Evolutionary conservation across 2,329 filamentous ascomycete species (phyloP).

Genomic region (Aplosporella prunicola): DNA sequence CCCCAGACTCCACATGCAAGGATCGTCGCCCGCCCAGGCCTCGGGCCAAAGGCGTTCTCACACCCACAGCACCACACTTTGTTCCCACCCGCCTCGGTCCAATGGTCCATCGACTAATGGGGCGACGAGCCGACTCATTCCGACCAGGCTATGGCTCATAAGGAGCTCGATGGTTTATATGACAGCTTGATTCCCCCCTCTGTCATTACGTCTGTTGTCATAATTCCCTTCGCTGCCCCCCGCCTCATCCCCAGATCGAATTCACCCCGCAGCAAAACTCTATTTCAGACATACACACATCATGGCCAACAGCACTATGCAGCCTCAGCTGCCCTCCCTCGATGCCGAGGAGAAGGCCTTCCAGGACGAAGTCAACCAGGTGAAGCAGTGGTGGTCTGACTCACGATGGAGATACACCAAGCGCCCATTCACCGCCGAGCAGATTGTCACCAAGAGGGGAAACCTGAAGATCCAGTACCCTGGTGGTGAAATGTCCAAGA

Average conservation of each 20-base stretch:
- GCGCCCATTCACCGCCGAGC: constrained; percentile 87
- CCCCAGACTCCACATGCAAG: constrained; percentile 9
- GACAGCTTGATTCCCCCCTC: constrained; percentile 8
- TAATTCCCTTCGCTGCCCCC: constrained; percentile 3
- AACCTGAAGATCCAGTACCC: constrained; percentile 86
- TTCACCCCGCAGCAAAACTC: not conserved
- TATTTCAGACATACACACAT: not conserved
- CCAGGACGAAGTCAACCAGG: constrained; percentile 71
- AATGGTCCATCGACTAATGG: constrained; percentile 4
- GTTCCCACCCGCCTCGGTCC: constrained; percentile 6
- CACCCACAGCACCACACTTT: not conserved
- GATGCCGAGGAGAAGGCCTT: constrained; percentile 67
- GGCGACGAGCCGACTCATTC: not conserved
- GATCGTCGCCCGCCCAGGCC: constrained; percentile 8
- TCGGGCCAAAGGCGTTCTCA: constrained; percentile 11
- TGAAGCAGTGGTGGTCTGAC: constrained; percentile 92
- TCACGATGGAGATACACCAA: constrained; percentile 88
- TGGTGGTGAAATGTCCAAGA: constrained; percentile 82
- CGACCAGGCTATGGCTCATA: constrained; percentile 4
- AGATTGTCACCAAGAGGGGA: constrained; percentile 92
- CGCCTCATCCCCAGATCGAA: not conserved
- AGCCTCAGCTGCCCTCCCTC: constrained; percentile 30
- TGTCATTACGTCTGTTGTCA: not conserved
- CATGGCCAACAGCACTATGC: constrained; percentile 10
- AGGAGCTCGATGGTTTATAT: constrained; percentile 7